Evolutionary conservation across 1,284 basidiomycete genomes (phyloP).

Genomic region (Ganoderma resinaceum): DNA sequence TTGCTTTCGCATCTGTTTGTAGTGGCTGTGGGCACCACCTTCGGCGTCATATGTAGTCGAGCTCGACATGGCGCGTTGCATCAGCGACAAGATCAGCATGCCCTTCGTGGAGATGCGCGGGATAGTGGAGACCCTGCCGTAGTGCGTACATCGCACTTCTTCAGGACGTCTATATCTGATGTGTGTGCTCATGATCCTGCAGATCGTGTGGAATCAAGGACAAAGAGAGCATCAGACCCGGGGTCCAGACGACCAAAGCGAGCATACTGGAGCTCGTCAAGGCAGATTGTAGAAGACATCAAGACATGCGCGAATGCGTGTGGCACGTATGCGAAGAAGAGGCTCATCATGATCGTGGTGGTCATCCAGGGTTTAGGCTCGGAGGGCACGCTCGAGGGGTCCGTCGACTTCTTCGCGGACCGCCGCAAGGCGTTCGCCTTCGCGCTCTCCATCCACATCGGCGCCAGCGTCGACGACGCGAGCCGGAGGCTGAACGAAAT

Average conservation of each 20-base stretch:
- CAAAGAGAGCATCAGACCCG: constrained; percentile 18
- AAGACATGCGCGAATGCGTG: constrained; percentile 39
- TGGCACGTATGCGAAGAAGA: constrained; percentile 42
- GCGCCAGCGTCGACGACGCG: constrained; percentile 41
- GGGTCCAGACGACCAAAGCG: constrained; percentile 20
- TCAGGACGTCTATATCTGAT: neutral
- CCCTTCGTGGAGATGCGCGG: constrained; percentile 34
- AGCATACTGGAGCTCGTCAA: constrained; percentile 30
- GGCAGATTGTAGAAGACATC: constrained; percentile 37
- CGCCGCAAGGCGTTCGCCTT: constrained; percentile 42
- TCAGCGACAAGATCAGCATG: constrained; percentile 50
- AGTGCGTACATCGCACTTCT: constrained; percentile 38
- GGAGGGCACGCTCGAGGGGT: constrained; percentile 26
- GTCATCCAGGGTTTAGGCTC: constrained; percentile 37
- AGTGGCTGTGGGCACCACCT: constrained; percentile 52
- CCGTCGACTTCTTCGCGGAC: constrained; percentile 38
- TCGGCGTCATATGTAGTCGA: constrained; percentile 48
- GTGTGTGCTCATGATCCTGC: neutral
- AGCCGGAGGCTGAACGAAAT: constrained; percentile 39
- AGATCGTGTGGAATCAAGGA: constrained; percentile 33
- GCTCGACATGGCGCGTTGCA: constrained; percentile 46
- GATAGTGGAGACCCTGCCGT: constrained; percentile 49
- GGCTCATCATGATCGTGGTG: constrained; percentile 42
- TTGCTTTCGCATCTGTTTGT: neutral
- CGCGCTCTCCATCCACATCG: constrained; percentile 43